Base-by-base conservation (phyloP, 257 asterid genomes). In the Orobanche coerulescens region DNA sequence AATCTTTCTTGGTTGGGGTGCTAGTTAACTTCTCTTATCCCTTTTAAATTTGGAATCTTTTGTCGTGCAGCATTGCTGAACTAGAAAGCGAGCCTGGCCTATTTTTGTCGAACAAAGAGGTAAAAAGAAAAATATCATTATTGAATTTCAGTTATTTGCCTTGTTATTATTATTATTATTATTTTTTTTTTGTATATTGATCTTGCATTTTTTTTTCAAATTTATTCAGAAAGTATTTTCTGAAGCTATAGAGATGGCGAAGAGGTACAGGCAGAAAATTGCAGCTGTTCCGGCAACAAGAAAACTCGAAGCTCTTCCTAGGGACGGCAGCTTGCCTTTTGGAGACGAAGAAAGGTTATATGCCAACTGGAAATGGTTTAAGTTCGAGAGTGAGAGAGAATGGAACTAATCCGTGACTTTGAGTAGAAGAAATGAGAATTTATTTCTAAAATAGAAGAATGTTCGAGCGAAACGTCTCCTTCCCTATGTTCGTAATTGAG, bases 61-160 rank as follows among this genome's bases (percentile, higher is more conserved):
- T 56, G 26, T 28, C 33, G 12, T 78, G 81, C 87, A 93, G 99
- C 70, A 89, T 82, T 50, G 82, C 85, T 1, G 97, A 83, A 36
- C 95, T 93, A 24, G 99, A 93, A 79, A 89, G 95, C 26, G 92
- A 84, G 81, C 95, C 97, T 0, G 97, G 97, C 48, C 69, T 93
- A 70, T 81, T 93, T 79, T 65, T 82, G 73, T 71, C 85, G 5
- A 69, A 84, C 79, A 89, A 86, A 73, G 88, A 86, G 98, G 95
- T 88, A 76, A 49, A 61, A 34, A 7, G 5, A 7, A 62, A 23
- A 11, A 13, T 47, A 24, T 20, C 14, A 46, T 10, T 25, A 23
- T 15, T 10, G 12, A 31, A 14, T 15, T 36, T 36, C 16, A 31
- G 1, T 70, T 31, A 14, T 40, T 68, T 34, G 12, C 1, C 2